Evolutionary conservation across 352 stramenopile genomes (phyloP).

Genomic region (Phytopythium kandeliae): DNA sequence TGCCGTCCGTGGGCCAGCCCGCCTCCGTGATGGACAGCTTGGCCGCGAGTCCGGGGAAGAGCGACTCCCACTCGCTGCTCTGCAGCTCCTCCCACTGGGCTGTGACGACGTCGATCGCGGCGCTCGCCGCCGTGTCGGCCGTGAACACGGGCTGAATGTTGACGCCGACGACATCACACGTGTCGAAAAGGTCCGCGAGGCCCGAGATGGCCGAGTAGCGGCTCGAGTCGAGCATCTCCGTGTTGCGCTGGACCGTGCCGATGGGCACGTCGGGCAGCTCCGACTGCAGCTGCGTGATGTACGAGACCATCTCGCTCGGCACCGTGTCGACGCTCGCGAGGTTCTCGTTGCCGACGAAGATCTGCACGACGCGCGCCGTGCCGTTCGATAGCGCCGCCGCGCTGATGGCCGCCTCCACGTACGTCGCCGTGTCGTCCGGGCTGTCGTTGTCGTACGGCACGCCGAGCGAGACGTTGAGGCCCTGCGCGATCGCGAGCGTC

Average conservation of each 20-base stretch:
- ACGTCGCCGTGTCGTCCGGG: constrained; percentile 19
- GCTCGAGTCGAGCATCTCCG: constrained; percentile 35
- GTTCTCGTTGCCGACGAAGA: constrained; percentile 66
- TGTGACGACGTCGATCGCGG: constrained; percentile 35
- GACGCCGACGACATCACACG: constrained; percentile 56
- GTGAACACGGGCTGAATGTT: constrained; percentile 74
- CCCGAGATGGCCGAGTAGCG: constrained; percentile 26
- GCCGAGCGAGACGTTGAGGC: constrained; percentile 40
- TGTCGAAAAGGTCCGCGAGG: constrained; percentile 32
- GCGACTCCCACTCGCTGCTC: constrained; percentile 22
- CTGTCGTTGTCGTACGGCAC: constrained; percentile 37
- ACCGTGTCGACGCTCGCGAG: constrained; percentile 24
- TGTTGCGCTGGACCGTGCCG: constrained; percentile 47
- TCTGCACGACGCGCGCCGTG: constrained; percentile 30
- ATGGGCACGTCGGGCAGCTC: constrained; percentile 19
- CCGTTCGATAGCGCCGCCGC: constrained; percentile 22
- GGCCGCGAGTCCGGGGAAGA: constrained; percentile 32
- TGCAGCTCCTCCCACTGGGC: constrained; percentile 38
- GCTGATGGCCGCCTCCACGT: constrained; percentile 30
- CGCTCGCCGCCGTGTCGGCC: constrained; percentile 17
- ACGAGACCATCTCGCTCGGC: constrained; percentile 30
- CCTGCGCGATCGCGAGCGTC: constrained; percentile 31
- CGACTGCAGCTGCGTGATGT: constrained; percentile 33
- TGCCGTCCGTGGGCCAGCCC: constrained; percentile 52
- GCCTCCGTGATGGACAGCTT: constrained; percentile 60